Percentiles rank a stretch among this genome's conserved stretches.
phyloP scores from a whole-genome alignment of 2,329 filamentous ascomycete species.

The Phyllosticta citribraziliensis region DNA sequence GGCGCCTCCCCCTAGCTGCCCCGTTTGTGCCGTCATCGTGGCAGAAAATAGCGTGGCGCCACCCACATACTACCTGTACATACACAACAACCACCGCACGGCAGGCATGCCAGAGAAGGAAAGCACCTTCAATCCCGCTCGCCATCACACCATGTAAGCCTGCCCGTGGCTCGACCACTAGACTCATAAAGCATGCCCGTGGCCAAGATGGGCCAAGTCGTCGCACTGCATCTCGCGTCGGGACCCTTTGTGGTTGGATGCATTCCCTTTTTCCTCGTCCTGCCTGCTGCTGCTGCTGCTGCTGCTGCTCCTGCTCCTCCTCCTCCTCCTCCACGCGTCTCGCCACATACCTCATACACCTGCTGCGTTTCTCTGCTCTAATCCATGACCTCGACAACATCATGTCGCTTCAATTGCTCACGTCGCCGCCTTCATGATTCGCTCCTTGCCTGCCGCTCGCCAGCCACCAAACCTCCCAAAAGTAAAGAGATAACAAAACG shows the following conservation, averaged over 20 bases:
- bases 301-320: too few relatives aligned
- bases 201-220: neutral
- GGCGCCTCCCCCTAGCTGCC: too few relatives aligned
- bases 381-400: neutral
- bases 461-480: neutral
- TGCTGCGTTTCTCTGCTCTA: neutral
- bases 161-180: neutral
- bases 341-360: neutral
- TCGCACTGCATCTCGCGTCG: neutral
- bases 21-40: too few relatives aligned
- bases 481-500: neutral
- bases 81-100: too few relatives aligned
- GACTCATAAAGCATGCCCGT: neutral
- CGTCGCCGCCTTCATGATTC: neutral
- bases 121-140: neutral
- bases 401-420: neutral
- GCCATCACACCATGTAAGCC: neutral
- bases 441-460: neutral
- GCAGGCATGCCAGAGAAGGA: neutral
- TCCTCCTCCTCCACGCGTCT: neutral
- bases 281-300: too few relatives aligned
- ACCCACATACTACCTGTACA: too few relatives aligned
- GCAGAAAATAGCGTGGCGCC: too few relatives aligned
- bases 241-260: neutral
- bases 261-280: neutral